Conservation (phyloP, 192 early-diverging fungal genomes). For the Coemansia sp. region DNA sequence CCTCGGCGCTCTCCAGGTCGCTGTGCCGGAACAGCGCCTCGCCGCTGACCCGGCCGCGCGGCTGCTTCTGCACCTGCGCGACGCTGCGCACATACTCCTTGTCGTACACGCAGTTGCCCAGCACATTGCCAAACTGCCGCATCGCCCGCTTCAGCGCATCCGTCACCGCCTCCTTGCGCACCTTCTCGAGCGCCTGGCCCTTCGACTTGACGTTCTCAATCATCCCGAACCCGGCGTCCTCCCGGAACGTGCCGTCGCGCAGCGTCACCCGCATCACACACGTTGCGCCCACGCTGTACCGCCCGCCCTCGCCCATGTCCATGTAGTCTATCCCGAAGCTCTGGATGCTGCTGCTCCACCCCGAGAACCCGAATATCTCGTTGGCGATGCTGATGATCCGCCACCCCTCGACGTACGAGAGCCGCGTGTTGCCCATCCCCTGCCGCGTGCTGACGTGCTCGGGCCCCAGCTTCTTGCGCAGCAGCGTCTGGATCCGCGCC, state of each 20-base stretch:
- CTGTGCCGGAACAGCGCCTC: slow-evolving; percentile 28
- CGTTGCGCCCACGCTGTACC: slow-evolving; percentile 64
- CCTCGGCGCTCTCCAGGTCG: slow-evolving; percentile 15
- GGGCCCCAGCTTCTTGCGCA: slow-evolving; percentile 63
- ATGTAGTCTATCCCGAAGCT: slow-evolving; percentile 72
- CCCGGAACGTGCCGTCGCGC: slow-evolving; percentile 81
- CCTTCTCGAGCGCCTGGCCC: slow-evolving; percentile 79
- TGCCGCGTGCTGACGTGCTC: slow-evolving; percentile 63
- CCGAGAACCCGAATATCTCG: slow-evolving; percentile 91
- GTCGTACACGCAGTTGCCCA: slow-evolving; percentile 86
- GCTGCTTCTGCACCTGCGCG: slow-evolving; percentile 32
- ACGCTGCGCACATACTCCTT: slow-evolving; percentile 61
- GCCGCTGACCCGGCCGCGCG: slow-evolving; percentile 19
- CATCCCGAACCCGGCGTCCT: slow-evolving; percentile 85
- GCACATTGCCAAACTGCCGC: slow-evolving; percentile 75
- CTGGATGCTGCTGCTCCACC: slow-evolving; percentile 78
- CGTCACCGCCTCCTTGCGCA: slow-evolving; percentile 85
- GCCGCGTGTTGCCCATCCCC: slow-evolving; percentile 64
- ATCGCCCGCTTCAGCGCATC: slow-evolving; percentile 88
- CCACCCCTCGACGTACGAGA: slow-evolving; percentile 82
- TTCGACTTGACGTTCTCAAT: slow-evolving; percentile 75
- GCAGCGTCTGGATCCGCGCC: slow-evolving; percentile 17
- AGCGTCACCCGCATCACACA: slow-evolving; percentile 77
- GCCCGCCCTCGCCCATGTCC: slow-evolving; percentile 53
- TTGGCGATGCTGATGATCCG: slow-evolving; percentile 84